Conservation (phyloP, 768 basidiomycete genomes). For the Agrocybe praecox region DNA sequence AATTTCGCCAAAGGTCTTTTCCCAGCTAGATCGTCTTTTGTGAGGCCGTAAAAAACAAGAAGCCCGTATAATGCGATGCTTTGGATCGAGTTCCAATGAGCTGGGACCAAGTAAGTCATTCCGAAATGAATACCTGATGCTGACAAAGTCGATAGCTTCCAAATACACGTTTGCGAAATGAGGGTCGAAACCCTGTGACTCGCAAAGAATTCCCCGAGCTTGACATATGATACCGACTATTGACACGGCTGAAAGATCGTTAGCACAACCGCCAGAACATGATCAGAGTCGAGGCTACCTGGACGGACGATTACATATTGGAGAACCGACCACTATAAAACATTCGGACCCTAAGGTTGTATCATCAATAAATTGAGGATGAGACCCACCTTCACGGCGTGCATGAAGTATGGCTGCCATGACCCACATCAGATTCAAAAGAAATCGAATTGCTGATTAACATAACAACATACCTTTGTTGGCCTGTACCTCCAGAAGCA, state of each 20-base stretch:
- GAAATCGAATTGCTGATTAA: not conserved
- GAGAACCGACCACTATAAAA: conserved; percentile 75
- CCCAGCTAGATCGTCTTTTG: conserved; percentile 74
- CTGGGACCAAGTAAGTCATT: not conserved
- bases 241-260: conserved; percentile 63
- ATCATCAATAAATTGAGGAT: not conserved
- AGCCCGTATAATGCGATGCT: conserved; percentile 88
- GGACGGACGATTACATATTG: conserved; percentile 84
- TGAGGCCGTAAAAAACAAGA: conserved; percentile 81
- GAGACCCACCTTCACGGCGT: conserved; percentile 70
- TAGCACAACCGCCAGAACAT: conserved; percentile 54
- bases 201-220: conserved; percentile 68
- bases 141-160: conserved; percentile 74
- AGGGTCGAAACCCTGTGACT: conserved; percentile 56
- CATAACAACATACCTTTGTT: conserved; percentile 58
- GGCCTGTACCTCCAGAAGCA: conserved; percentile 86
- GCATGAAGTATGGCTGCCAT: conserved; percentile 82
- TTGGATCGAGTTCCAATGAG: not conserved
- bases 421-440: not conserved
- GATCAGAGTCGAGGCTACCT: conserved; percentile 23
- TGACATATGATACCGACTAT: conserved; percentile 83
- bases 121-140: conserved; percentile 62
- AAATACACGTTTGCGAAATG: conserved; percentile 73
- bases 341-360: not conserved
- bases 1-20: conserved; percentile 85